Conservation (phyloP, 2,329 filamentous ascomycete species). For the Diaporthe ilicicola region DNA sequence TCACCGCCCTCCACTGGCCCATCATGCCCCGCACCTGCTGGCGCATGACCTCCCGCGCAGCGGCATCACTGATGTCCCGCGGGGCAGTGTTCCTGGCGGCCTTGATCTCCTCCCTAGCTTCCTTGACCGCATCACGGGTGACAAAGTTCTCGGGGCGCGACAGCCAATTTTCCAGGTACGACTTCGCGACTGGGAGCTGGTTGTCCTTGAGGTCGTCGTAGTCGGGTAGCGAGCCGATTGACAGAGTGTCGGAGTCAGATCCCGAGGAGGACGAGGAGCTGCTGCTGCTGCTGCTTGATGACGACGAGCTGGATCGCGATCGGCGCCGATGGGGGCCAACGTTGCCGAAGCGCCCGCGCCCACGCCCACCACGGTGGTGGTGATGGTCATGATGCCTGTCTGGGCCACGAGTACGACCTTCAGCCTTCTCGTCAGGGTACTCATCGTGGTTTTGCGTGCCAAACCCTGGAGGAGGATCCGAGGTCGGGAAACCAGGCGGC, state of each 20-base stretch:
- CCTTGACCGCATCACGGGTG: conserved; percentile 53
- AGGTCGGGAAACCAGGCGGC: conserved; percentile 6
- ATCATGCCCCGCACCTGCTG: conserved; percentile 56
- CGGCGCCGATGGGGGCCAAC: conserved; percentile 33
- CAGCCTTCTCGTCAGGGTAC: conserved; percentile 9
- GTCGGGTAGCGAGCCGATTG: conserved; percentile 61
- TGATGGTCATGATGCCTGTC: neutral
- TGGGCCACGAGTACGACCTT: neutral
- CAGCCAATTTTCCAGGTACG: conserved; percentile 58
- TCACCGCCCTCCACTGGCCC: conserved; percentile 52
- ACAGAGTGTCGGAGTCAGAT: conserved; percentile 46
- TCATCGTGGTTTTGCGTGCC: neutral
- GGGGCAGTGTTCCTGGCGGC: conserved; percentile 41
- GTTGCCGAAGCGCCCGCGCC: conserved; percentile 31
- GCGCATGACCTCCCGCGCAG: conserved; percentile 44
- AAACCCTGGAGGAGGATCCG: neutral
- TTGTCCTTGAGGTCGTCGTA: conserved; percentile 58
- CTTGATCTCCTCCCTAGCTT: conserved; percentile 54
- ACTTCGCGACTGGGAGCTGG: conserved; percentile 57
- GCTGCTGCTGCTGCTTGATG: conserved; percentile 45
- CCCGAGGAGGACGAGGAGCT: conserved; percentile 46
- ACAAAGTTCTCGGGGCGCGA: conserved; percentile 58
- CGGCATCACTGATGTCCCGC: conserved; percentile 37
- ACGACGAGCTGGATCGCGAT: conserved; percentile 42
- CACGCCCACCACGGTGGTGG: conserved; percentile 13